Percentiles rank a stretch among this genome's conserved stretches.
phyloP scores from a whole-genome alignment of 2,329 filamentous ascomycete genomes.

The Emmonsiellopsis sp. region DNA sequence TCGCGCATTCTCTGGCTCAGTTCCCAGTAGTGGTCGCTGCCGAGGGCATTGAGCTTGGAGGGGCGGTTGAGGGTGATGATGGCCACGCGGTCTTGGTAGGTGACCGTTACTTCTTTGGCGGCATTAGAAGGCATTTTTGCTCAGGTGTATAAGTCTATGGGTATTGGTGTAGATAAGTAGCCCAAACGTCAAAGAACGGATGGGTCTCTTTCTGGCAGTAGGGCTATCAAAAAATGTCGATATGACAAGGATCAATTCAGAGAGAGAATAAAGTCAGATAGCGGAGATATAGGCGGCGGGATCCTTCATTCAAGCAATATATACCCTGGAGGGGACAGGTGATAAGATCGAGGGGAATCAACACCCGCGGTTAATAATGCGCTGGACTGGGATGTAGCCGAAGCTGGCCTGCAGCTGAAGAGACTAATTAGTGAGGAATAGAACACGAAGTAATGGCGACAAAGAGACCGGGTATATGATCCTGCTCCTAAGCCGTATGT shows the following conservation, averaged over 20 bases:
- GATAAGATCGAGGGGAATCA: not conserved
- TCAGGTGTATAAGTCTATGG: not conserved
- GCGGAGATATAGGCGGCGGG: too few relatives aligned
- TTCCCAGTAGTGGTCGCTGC: slow-evolving; percentile 63
- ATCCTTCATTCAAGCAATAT: too few relatives aligned
- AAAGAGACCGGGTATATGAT: too few relatives aligned
- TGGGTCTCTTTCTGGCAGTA: too few relatives aligned
- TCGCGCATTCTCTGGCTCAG: slow-evolving; percentile 66
- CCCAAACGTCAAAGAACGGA: too few relatives aligned
- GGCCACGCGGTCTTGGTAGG: slow-evolving; percentile 62
- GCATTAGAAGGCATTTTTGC: not conserved
- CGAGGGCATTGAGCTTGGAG: slow-evolving; percentile 80
- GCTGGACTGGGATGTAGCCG: not conserved
- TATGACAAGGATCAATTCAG: too few relatives aligned
- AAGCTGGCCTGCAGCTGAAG: slow-evolving; percentile 1
- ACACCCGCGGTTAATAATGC: not conserved
- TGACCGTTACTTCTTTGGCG: slow-evolving; percentile 41
- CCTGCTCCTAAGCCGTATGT: too few relatives aligned
- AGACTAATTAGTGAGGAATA: not conserved
- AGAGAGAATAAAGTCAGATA: too few relatives aligned
- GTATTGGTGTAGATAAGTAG: not conserved
- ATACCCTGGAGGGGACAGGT: too few relatives aligned
- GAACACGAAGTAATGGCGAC: not conserved
- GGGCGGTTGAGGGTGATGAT: slow-evolving; percentile 79
- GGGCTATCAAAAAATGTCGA: too few relatives aligned